Conservation (phyloP, 2,329 filamentous ascomycete species). For the Claviceps arundinis region DNA sequence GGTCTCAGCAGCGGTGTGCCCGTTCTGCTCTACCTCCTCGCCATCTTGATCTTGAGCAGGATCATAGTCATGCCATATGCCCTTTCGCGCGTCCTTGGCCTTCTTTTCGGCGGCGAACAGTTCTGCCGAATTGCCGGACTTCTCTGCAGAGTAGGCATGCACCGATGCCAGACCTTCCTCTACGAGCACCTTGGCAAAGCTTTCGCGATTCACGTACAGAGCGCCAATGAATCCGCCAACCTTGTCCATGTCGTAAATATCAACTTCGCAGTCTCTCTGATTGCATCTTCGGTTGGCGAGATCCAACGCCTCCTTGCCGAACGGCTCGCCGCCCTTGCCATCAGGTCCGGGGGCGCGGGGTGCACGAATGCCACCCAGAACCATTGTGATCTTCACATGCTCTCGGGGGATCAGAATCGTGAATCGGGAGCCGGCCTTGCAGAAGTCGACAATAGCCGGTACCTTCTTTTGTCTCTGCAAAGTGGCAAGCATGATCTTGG, state of each 20-base stretch:
- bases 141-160: slow-evolving; percentile 90
- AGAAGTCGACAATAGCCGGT: slow-evolving; percentile 88
- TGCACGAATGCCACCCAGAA: slow-evolving; percentile 83
- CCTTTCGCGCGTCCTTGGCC: slow-evolving; percentile 80
- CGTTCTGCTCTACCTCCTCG: slow-evolving; percentile 35
- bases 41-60: slow-evolving; percentile 67
- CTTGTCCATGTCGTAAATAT: slow-evolving; percentile 91
- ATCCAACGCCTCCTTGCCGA: slow-evolving; percentile 87
- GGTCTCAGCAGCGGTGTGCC: slow-evolving; percentile 34
- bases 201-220: slow-evolving; percentile 86
- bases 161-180: slow-evolving; percentile 91
- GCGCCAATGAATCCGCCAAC: slow-evolving; percentile 94
- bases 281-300: slow-evolving; percentile 78
- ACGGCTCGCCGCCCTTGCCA: slow-evolving; percentile 74
- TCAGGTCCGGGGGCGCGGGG: slow-evolving; percentile 70
- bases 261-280: slow-evolving; percentile 92
- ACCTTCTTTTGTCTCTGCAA: slow-evolving; percentile 86
- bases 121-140: slow-evolving; percentile 78
- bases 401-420: slow-evolving; percentile 85
- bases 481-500: slow-evolving; percentile 81
- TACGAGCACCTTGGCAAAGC: slow-evolving; percentile 82
- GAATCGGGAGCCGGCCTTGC: slow-evolving; percentile 93
- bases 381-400: slow-evolving; percentile 86
- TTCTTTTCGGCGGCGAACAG: slow-evolving; percentile 76
- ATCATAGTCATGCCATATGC: slow-evolving; percentile 89